These are phyloP conservation scores for Pythium biforme DNA, from an alignment of 352 stramenopile species.

Conservation along the genomic window DNA sequence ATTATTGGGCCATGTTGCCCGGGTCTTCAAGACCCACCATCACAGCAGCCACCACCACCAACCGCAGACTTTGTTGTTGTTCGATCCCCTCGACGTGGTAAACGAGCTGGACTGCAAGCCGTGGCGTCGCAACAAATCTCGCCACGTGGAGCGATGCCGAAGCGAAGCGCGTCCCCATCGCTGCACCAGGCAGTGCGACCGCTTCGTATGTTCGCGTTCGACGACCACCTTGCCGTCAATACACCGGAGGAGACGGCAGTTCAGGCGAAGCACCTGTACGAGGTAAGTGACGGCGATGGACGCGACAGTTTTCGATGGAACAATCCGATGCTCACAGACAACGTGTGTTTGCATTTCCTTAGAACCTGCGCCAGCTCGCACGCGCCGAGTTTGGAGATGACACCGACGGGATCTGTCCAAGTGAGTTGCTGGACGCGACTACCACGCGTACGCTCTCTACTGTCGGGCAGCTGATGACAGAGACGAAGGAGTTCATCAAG, in stretches of 20 bases:
- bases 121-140: neutral
- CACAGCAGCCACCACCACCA: neutral
- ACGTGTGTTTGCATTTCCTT: neutral
- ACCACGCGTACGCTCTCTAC: neutral
- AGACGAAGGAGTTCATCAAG: constrained; percentile 19
- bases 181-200: constrained; percentile 15
- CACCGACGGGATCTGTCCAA: neutral
- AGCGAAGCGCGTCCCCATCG: neutral
- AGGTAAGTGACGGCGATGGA: constrained; percentile 8
- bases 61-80: constrained; percentile 17
- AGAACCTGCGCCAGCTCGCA: constrained; percentile 17
- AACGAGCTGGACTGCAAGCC: neutral
- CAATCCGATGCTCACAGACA: neutral
- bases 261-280: constrained; percentile 15
- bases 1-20: neutral
- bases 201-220: constrained; percentile 22
- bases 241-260: constrained; percentile 12
- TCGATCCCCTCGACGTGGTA: constrained; percentile 4
- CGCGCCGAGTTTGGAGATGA: constrained; percentile 17
- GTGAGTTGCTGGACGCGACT: neutral
- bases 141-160: neutral
- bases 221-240: constrained; percentile 7
- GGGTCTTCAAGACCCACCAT: neutral
- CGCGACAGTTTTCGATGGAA: neutral
- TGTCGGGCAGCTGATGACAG: constrained; percentile 13